Percentiles rank a stretch among this genome's conserved stretches.
Conservation (phyloP, 305 asterid species). For the Fraxinus sp. region DNA sequence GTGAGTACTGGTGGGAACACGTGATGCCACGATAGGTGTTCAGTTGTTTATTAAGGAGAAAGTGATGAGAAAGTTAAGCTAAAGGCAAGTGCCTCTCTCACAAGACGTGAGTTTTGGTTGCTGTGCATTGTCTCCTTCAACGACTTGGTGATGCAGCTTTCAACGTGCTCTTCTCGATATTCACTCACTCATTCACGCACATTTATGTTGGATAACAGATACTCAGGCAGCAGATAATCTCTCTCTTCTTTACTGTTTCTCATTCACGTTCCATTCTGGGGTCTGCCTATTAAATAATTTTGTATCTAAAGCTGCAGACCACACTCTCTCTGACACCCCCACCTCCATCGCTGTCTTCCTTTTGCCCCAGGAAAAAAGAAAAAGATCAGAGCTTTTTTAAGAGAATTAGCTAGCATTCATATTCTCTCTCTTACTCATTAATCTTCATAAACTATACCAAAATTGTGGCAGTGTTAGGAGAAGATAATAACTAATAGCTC, state of each 20-base stretch:
- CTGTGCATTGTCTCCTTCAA: slow-evolving; percentile 7
- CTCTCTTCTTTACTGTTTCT: not conserved
- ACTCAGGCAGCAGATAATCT: not conserved
- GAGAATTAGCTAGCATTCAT: not conserved
- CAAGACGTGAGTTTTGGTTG: not conserved
- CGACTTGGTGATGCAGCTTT: slow-evolving; percentile 10
- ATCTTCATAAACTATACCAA: not conserved
- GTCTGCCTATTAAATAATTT: slow-evolving; percentile 8
- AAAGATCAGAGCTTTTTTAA: not conserved
- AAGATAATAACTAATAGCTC: not conserved
- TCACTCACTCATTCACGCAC: slow-evolving; percentile 10
- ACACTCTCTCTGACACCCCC: slow-evolving; percentile 19
- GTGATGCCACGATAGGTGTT: slow-evolving; percentile 25
- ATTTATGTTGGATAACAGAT: not conserved
- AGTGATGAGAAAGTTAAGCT: not conserved
- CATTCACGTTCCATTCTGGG: not conserved
- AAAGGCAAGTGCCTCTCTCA: not conserved
- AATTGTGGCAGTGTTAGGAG: not conserved
- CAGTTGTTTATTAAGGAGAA: slow-evolving; percentile 1
- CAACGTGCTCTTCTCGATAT: slow-evolving; percentile 13
- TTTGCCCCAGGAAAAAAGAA: not conserved
- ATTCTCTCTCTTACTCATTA: not conserved
- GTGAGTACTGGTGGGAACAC: not conserved
- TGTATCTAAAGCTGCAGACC: slow-evolving; percentile 20
- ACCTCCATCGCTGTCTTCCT: slow-evolving; percentile 12